Conservation (phyloP, 345 rosid species). For the Iberis pinnata region DNA sequence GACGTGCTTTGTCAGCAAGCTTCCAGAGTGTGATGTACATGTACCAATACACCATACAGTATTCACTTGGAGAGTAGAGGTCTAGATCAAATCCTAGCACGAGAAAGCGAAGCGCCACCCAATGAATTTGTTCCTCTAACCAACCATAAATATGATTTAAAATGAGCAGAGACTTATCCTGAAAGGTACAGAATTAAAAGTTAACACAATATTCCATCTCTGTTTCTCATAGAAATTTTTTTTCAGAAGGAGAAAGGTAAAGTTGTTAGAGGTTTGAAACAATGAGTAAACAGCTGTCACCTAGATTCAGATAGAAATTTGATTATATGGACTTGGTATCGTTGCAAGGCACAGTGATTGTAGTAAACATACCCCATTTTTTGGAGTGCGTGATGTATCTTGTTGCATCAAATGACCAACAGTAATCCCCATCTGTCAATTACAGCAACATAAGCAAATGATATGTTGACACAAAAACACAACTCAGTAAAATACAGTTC, state of each 20-base stretch:
- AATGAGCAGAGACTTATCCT: slow-evolving; percentile 46
- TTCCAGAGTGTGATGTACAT: slow-evolving; percentile 57
- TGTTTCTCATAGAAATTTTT: background rate
- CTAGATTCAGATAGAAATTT: slow-evolving; percentile 5
- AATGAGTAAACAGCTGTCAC: slow-evolving; percentile 6
- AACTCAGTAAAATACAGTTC: slow-evolving; percentile 1
- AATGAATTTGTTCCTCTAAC: slow-evolving; percentile 91
- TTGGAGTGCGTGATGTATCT: slow-evolving; percentile 38
- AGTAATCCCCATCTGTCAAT: slow-evolving; percentile 67
- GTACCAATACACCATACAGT: slow-evolving; percentile 98
- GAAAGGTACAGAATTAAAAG: slow-evolving; percentile 32
- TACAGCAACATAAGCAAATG: slow-evolving; percentile 7
- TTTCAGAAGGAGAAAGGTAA: slow-evolving; percentile 1
- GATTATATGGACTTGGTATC: slow-evolving; percentile 16
- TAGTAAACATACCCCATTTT: slow-evolving; percentile 51
- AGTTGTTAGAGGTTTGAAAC: background rate
- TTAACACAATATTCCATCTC: slow-evolving; percentile 6
- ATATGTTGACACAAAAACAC: slow-evolving; percentile 15
- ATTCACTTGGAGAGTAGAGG: slow-evolving; percentile 77
- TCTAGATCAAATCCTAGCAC: slow-evolving; percentile 88
- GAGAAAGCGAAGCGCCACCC: slow-evolving; percentile 91
- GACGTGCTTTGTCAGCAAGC: slow-evolving; percentile 77
- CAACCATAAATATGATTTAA: slow-evolving; percentile 62
- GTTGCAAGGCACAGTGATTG: slow-evolving; percentile 17
- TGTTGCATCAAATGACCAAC: slow-evolving; percentile 58